These are phyloP conservation scores for Turnera subulata DNA, from an alignment of 345 rosid species.

Conservation along the genomic window DNA sequence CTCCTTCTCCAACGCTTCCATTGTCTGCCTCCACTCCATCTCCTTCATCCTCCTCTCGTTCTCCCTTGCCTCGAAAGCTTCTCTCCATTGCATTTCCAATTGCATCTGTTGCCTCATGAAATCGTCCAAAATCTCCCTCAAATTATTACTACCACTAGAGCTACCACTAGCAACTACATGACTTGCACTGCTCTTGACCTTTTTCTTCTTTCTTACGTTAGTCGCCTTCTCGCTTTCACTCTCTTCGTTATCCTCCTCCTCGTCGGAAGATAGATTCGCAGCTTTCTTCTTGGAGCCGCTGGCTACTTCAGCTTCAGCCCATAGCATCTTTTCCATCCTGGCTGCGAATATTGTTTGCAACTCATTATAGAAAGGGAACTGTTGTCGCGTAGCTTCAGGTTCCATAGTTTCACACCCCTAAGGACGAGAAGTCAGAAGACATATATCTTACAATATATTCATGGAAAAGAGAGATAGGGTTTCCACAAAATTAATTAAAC, in stretches of 20 bases:
- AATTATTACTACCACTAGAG: constrained; percentile 12
- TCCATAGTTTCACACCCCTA: constrained; percentile 92
- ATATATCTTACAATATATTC: background rate
- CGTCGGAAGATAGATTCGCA: constrained; percentile 61
- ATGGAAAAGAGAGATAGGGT: constrained; percentile 24
- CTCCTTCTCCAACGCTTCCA: constrained; percentile 84
- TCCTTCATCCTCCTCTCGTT: constrained; percentile 70
- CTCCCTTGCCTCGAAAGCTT: constrained; percentile 66
- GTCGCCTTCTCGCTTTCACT: constrained; percentile 38
- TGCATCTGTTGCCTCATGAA: constrained; percentile 82
- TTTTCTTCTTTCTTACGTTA: constrained; percentile 46
- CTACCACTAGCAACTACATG: constrained; percentile 7
- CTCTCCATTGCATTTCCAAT: constrained; percentile 88
- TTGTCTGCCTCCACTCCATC: constrained; percentile 82
- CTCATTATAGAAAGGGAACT: constrained; percentile 78
- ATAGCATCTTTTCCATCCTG: constrained; percentile 69
- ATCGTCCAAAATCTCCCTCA: constrained; percentile 60
- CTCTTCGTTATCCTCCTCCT: constrained; percentile 65
- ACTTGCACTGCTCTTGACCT: constrained; percentile 23
- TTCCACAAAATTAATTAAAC: background rate
- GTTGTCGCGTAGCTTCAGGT: constrained; percentile 64
- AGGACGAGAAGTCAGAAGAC: background rate
- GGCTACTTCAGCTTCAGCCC: constrained; percentile 71
- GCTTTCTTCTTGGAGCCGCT: constrained; percentile 51
- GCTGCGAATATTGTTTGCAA: constrained; percentile 55